Conservation (phyloP, 768 basidiomycete species). For the Sporobolomyces roseus region DNA sequence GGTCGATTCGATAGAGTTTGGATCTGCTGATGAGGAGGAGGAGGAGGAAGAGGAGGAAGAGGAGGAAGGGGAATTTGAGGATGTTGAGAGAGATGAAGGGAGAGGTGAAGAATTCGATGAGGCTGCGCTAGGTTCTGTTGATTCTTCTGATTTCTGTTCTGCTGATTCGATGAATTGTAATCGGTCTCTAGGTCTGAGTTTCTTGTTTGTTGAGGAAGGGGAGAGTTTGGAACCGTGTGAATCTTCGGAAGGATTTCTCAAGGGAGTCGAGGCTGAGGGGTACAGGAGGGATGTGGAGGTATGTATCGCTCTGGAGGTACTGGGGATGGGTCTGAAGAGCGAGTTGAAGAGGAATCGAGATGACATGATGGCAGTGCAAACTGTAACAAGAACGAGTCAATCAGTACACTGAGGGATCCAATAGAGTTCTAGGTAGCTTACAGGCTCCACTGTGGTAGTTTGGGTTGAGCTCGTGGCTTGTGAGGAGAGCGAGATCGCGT, state of each 20-base stretch:
- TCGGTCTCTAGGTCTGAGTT: conserved; percentile 20
- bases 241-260: conserved; percentile 1
- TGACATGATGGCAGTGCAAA: neutral
- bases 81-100: neutral
- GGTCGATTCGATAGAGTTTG: conserved; percentile 6
- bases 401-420: too few species aligned
- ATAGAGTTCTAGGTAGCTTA: too few species aligned
- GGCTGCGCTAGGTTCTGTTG: neutral
- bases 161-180: conserved; percentile 33
- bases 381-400: too few species aligned
- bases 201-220: conserved; percentile 10
- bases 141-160: neutral
- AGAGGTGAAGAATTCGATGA: neutral
- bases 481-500: too few species aligned
- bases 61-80: neutral
- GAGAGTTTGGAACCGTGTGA: conserved; percentile 13
- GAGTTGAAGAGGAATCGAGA: neutral
- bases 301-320: neutral
- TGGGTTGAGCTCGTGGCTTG: too few species aligned
- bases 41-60: neutral
- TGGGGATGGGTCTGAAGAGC: neutral
- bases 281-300: neutral
- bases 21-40: neutral
- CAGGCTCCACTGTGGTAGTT: too few species aligned
- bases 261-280: neutral